Evolutionary conservation across 768 basidiomycete genomes (phyloP).

Genomic region (Lactarius indigo): DNA sequence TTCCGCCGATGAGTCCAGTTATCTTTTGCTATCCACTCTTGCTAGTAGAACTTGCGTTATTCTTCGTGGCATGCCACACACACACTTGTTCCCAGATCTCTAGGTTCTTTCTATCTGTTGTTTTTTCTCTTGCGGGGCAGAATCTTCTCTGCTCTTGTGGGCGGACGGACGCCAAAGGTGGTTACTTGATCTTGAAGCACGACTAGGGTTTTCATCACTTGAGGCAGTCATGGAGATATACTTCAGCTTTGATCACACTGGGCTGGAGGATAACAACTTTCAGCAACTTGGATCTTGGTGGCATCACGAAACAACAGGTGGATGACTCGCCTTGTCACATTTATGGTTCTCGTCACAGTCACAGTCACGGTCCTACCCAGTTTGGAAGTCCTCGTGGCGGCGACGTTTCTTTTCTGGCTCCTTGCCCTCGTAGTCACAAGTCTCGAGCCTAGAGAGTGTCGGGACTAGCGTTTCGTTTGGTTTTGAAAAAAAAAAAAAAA

Average conservation of each 20-base stretch:
- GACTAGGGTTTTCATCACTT: constrained; percentile 2
- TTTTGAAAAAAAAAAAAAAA: background rate
- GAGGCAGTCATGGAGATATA: constrained; percentile 5
- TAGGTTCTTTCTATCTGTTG: background rate
- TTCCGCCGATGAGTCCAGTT: background rate
- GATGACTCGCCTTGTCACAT: constrained; percentile 15
- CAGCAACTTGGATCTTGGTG: constrained; percentile 9
- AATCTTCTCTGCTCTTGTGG: background rate
- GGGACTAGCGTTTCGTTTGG: background rate
- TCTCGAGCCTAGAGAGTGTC: background rate
- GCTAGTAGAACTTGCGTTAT: background rate
- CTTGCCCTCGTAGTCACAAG: background rate
- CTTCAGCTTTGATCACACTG: constrained; percentile 20
- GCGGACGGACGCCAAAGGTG: too few relatives aligned
- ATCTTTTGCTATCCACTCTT: background rate
- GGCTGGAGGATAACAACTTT: constrained; percentile 3
- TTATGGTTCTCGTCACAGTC: background rate
- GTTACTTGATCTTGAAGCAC: constrained; percentile 9
- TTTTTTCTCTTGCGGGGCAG: background rate
- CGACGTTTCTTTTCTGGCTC: background rate
- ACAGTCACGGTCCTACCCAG: background rate
- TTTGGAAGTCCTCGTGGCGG: background rate
- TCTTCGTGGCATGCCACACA: background rate
- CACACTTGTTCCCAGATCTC: background rate
- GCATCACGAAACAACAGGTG: background rate